Evolutionary conservation across 495 filamentous ascomycete species (phyloP), one percentile per base, ranked within the genome.

Genomic region (Echria macrotheca): DNA sequence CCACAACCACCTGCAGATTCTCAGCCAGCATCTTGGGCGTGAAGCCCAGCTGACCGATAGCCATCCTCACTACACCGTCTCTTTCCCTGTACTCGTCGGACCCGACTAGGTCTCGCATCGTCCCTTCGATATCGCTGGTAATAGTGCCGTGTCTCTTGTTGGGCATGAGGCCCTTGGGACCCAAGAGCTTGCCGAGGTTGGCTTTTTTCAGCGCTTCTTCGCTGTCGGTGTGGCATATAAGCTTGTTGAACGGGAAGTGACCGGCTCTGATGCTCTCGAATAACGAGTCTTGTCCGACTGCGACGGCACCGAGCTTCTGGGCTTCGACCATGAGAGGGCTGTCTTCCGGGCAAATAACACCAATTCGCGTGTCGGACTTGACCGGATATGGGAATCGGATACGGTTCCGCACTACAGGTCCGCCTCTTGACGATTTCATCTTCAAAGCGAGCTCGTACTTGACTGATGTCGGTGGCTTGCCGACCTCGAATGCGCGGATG

Each of bases 361-460:
- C 89, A 57, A 96, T 88, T 32, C 86, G 80, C 22, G 88, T 74
- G 61, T 90, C 86, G 44, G 85, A 90, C 59, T 88, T 83, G 49
- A 96, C 85, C 12, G 89, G 84, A 63, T 91, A 89, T 1, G 93
- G 93, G 23, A 98, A 82, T 37, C 83, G 83, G 65, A 98, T 73
- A 64, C 88, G 85, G 67, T 86, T 90, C 43, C 91, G 87, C 45
- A 98, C 74, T 2, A 89, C 82, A 5, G 89, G 82, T 2, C 89
- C 89, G 64, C 89, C 90, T 69, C 87, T 89, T 50, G 74, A 67
- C 2, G 90, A 85, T 56, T 82, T 82, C 42, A 98, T 60, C 56
- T 83, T 86, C 58, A 97, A 63, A 58, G 84, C 76, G 35, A 96
- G 58, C 61, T 97, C 93, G 72, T 98, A 98, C 69, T 96, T 97